Evolutionary conservation across 768 basidiomycete genomes (phyloP), one percentile per base, ranked within the genome.

Genomic region (Mycena vitilis): DNA sequence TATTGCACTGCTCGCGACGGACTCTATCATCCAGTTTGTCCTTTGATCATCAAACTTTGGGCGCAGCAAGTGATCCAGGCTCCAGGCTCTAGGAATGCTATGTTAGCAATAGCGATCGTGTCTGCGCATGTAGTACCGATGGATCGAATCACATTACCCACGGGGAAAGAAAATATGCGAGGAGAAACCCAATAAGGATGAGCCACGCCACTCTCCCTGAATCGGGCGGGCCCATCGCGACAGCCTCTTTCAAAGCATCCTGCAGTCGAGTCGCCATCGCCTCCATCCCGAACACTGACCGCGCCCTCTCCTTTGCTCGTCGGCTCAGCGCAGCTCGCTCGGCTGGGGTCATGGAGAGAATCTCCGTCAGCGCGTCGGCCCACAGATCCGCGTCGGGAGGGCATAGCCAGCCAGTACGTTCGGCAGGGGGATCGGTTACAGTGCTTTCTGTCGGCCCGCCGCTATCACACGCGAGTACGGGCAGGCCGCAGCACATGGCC

Each of bases 391-490:
- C 74, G 22, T 88, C 83, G 0, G 95, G 92, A 1, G 80, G 66
- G 22, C 89, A 83, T 20, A 98, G 82, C 88, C 94, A 92, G 0
- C 96, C 97, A 0, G 96, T 98, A 34, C 88, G 83, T 57, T 83
- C 82, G 6, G 75, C 74, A 2, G 73, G 57, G 0, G 80, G 75
- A 36, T 72, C 62, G 34, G 80, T 79, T 11, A 85, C 72, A 36
- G 97, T 81, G 62, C 93, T 97, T 80, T 99, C 98, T 2, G 89
- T 93, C 11, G 98, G 98, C 3, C 97, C 97, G 18, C 94, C 95
- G 65, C 87, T 90, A 75, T 94, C 81, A 73, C 92, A 95, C 0
- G 96, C 96, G 22, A 99, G 80, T 1, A 99, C 92, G 0, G 96
- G 95, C 0, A 99, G 78, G 4, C 95, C 95, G 54, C 93, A 96